Evolutionary conservation across 192 early-diverging fungal genomes (phyloP), one percentile per base, ranked within the genome.

Genomic region (Coemansia asiatica): DNA sequence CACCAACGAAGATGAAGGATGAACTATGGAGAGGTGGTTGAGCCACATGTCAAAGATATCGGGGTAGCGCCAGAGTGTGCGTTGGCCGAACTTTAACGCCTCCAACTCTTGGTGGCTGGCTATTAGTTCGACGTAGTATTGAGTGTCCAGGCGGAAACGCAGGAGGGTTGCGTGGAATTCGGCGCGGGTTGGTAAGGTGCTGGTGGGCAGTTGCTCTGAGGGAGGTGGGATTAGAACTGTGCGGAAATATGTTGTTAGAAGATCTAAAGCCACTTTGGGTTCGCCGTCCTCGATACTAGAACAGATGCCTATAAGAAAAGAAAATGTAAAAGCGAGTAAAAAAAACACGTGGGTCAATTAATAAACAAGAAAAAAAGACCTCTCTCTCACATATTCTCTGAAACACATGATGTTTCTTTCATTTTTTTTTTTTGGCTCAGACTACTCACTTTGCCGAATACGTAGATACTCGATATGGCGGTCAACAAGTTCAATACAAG

Each of bases 81-180:
- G 61, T 57, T 80, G 71, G 0, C 72, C 77, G 56, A 74, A 80
- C 49, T 68, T 59, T 18, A 80, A 48, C 1, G 77, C 77, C 7
- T 80, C 72, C 22, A 80, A 61, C 28, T 71, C 65, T 57, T 71
- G 62, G 68, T 71, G 61, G 15, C 62, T 71, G 47, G 68, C 35
- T 40, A 80, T 64, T 3, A 80, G 68, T 65, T 80, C 77, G 10
- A 80, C 66, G 26, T 74, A 80, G 58, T 68, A 63, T 64, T 80
- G 77, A 4, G 72, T 80, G 58, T 80, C 77, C 0, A 80, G 57
- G 22, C 77, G 77, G 57, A 80, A 74, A n/a, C 77, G 71, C 25
- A 80, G 56, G 29, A 80, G 28, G 18, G 72, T 71, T 8, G 77
- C 72, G 27, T 70, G 62, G 49, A 74, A 75, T 44, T 74, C 72